Conservation (phyloP, 2,329 filamentous ascomycete genomes). For the Verticillium isaacii region DNA sequence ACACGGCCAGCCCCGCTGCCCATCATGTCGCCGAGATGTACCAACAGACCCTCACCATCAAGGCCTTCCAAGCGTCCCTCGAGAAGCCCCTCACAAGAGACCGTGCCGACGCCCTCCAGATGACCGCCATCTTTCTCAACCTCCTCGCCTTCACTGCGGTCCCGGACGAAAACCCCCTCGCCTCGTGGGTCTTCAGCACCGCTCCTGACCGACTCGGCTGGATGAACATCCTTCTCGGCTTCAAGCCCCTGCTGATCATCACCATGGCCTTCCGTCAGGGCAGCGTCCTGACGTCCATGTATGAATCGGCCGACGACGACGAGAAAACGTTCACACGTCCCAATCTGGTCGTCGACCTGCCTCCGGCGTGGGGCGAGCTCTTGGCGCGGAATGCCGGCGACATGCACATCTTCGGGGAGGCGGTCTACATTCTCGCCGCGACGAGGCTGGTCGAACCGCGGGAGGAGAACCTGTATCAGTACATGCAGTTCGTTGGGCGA, state of each 20-base stretch:
- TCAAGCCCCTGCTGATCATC: conserved; percentile 15
- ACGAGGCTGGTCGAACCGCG: conserved; percentile 7
- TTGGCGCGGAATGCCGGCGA: conserved; percentile 2
- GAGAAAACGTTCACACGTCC: conserved; percentile 7
- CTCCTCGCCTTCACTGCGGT: conserved; percentile 16
- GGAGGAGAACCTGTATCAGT: conserved; percentile 12
- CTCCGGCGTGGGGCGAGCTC: conserved; percentile 11
- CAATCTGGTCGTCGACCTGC: conserved; percentile 8
- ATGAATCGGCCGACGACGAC: conserved; percentile 11
- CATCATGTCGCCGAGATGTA: conserved; percentile 17
- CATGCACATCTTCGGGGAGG: conserved; percentile 6
- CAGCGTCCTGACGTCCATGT: conserved; percentile 13
- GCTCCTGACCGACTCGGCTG: conserved; percentile 13
- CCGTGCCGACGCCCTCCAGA: conserved; percentile 16
- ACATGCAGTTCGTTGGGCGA: conserved; percentile 15
- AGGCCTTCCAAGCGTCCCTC: conserved; percentile 15
- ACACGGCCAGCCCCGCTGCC: not conserved
- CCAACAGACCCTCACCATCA: conserved; percentile 16
- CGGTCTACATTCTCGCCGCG: conserved; percentile 10
- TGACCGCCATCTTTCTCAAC: conserved; percentile 18
- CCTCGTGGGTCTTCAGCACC: conserved; percentile 16
- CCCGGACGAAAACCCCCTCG: conserved; percentile 7
- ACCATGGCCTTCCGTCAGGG: conserved; percentile 13
- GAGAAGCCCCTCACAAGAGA: conserved; percentile 12
- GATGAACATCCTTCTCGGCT: conserved; percentile 17